These are phyloP conservation scores for Paspalum vaginatum DNA, from an alignment of 176 grass and related monocot genomes.

Conservation along the genomic window DNA sequence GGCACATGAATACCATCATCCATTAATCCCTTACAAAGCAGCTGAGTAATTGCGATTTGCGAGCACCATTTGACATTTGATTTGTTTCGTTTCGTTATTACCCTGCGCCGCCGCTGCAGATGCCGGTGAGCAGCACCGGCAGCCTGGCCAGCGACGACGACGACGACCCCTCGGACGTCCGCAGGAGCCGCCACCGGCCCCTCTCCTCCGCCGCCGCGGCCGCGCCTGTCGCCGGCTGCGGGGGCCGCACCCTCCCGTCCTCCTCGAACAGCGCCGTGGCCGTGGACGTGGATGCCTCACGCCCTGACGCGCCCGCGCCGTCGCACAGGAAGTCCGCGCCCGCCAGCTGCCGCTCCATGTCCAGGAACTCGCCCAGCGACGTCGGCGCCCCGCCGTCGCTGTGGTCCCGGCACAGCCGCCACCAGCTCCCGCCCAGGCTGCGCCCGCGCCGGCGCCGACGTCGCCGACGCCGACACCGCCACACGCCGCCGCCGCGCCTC, in stretches of 20 bases:
- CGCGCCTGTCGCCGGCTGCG: constrained; percentile 31
- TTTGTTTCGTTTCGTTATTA: constrained; percentile 16
- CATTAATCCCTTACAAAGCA: background rate
- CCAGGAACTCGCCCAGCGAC: constrained; percentile 78
- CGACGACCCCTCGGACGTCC: constrained; percentile 27
- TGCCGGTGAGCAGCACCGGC: constrained; percentile 76
- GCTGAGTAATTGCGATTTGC: constrained; percentile 12
- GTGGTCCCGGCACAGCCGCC: constrained; percentile 71
- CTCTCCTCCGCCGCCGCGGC: constrained; percentile 17
- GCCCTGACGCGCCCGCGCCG: constrained; percentile 11
- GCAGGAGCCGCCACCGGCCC: constrained; percentile 37
- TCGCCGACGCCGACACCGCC: background rate
- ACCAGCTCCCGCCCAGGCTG: constrained; percentile 55
- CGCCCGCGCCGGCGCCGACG: constrained; percentile 25
- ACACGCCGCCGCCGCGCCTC: background rate
- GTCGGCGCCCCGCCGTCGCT: constrained; percentile 45
- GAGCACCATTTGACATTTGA: background rate
- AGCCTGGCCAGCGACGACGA: constrained; percentile 51
- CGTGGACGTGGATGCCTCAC: constrained; percentile 18
- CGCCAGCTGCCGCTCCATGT: constrained; percentile 72
- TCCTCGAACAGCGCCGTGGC: constrained; percentile 68
- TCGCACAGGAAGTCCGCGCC: constrained; percentile 57
- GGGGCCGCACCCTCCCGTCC: constrained; percentile 66
- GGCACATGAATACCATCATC: too few relatives aligned
- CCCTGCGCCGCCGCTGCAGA: constrained; percentile 76